phyloP scores from a whole-genome alignment of 305 asterid species.

The Fraxinus floribunda region DNA sequence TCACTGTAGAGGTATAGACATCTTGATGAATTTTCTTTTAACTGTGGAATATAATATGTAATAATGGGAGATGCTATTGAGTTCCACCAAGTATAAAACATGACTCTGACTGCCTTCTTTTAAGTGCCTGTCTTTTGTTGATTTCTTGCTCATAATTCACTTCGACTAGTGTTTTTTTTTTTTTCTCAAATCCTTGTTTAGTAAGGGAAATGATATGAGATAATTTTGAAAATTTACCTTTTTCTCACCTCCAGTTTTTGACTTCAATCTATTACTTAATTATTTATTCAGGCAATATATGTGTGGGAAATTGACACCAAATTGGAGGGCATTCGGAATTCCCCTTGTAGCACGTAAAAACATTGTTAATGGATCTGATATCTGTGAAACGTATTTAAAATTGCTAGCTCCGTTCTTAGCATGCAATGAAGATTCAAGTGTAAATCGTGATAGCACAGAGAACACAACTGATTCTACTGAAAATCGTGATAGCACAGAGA shows the following conservation, averaged over 20 bases:
- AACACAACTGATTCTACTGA: background rate
- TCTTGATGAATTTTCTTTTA: slow-evolving; percentile 8
- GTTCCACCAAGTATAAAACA: slow-evolving; percentile 3
- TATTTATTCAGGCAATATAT: slow-evolving; percentile 47
- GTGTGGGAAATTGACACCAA: slow-evolving; percentile 42
- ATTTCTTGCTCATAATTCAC: slow-evolving; percentile 18
- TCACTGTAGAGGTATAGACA: slow-evolving; percentile 3
- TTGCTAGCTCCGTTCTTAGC: slow-evolving; percentile 59
- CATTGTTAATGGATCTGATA: slow-evolving; percentile 59
- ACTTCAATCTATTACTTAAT: slow-evolving; percentile 24
- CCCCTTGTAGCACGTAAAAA: slow-evolving; percentile 59
- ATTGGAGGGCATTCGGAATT: slow-evolving; percentile 70
- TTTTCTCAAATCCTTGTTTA: background rate
- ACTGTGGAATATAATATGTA: background rate
- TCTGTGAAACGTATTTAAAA: slow-evolving; percentile 49
- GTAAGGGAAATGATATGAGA: slow-evolving; percentile 15
- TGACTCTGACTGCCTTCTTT: slow-evolving; percentile 2
- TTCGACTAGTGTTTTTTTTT: background rate
- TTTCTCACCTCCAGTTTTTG: slow-evolving; percentile 15
- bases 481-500: slow-evolving; percentile 27
- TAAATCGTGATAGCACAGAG: background rate
- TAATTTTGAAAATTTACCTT: slow-evolving; percentile 9
- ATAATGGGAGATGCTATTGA: slow-evolving; percentile 13
- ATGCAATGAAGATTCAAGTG: slow-evolving; percentile 32
- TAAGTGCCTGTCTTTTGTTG: slow-evolving; percentile 3